Evolutionary conservation across 2,329 filamentous ascomycete genomes (phyloP).

Genomic region (Pseudovirgaria hyperparasitica): DNA sequence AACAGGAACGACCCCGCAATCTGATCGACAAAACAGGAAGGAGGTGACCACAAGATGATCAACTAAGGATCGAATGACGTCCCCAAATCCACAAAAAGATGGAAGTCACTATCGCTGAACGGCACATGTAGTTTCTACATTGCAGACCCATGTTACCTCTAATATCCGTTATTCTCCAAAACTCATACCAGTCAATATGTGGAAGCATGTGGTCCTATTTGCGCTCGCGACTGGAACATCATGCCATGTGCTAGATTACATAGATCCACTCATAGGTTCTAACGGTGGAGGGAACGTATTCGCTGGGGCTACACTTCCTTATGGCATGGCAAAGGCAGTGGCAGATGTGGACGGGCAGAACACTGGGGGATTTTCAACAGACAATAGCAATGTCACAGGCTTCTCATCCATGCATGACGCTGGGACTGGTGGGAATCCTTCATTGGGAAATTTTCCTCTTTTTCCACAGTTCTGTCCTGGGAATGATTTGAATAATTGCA

Average conservation of each 20-base stretch:
- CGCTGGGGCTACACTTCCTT: constrained; percentile 25
- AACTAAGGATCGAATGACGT: no score
- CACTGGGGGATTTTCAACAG: constrained; percentile 43
- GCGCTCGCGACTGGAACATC: no score
- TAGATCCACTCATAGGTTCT: constrained; percentile 34
- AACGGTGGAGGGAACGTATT: constrained; percentile 34
- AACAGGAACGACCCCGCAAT: no score
- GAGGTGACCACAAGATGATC: no score
- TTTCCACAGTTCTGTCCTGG: constrained; percentile 54
- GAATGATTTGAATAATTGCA: constrained; percentile 48
- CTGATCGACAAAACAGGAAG: no score
- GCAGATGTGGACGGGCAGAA: constrained; percentile 37
- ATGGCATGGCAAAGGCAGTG: constrained; percentile 28
- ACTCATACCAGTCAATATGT: no score
- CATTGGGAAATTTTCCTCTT: constrained; percentile 60
- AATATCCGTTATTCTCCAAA: no score
- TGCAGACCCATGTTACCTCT: no score
- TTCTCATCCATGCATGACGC: constrained; percentile 26
- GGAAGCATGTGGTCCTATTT: no score
- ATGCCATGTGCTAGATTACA: constrained; percentile 21
- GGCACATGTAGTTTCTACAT: no score
- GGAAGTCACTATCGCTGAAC: no score
- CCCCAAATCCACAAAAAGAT: no score
- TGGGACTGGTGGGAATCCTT: constrained; percentile 35
- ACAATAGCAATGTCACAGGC: constrained; percentile 29